A percentile compares a stretch with the other conserved stretches of the same genome.
Conservation (phyloP, 2,329 filamentous ascomycete genomes). For the Exophiala sp. region DNA sequence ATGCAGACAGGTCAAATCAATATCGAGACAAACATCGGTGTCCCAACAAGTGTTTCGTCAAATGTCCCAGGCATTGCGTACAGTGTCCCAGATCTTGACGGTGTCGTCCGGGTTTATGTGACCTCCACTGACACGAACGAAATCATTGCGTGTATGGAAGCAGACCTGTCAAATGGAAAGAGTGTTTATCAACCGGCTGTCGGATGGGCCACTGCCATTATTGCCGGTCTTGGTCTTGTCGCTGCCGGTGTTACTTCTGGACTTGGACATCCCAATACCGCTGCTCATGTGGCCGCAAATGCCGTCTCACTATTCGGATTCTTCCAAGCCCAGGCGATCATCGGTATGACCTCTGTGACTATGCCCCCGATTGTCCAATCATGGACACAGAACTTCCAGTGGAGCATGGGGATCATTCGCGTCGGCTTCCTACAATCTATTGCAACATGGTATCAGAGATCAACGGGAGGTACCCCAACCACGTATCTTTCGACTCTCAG, state of each 20-base stretch:
- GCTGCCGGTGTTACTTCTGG: constrained; percentile 87
- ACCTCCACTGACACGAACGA: constrained; percentile 63
- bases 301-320: constrained; percentile 91
- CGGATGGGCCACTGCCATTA: constrained; percentile 83
- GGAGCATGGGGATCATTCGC: constrained; percentile 94
- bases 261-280: constrained; percentile 87
- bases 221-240: constrained; percentile 77
- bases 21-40: constrained; percentile 65
- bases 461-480: constrained; percentile 82
- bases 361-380: constrained; percentile 84
- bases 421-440: constrained; percentile 83
- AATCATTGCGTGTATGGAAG: constrained; percentile 81
- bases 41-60: constrained; percentile 56
- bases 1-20: constrained; percentile 83
- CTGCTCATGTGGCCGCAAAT: constrained; percentile 89
- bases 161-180: constrained; percentile 82
- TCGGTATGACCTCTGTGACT: constrained; percentile 76
- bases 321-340: constrained; percentile 90
- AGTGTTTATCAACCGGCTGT: constrained; percentile 86
- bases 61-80: constrained; percentile 82
- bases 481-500: constrained; percentile 71
- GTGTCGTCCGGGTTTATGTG: constrained; percentile 76
- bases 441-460: constrained; percentile 92
- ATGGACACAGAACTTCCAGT: constrained; percentile 97
- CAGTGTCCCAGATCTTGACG: constrained; percentile 85